These are phyloP conservation scores for Phaeosphaeria sp. DNA, from an alignment of 2,329 filamentous ascomycete genomes.

Conservation along the genomic window DNA sequence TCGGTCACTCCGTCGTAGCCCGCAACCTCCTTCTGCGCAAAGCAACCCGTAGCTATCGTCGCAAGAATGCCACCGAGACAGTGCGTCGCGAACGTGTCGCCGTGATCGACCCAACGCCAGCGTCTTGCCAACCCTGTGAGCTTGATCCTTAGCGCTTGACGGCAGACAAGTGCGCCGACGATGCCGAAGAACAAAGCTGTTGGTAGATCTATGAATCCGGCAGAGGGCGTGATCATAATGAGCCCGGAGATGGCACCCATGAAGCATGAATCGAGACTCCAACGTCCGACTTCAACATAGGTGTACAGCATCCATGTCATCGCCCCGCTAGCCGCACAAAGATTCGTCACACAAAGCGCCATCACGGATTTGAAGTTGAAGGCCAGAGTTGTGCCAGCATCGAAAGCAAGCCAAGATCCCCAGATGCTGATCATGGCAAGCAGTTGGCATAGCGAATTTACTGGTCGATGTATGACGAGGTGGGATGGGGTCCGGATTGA, in stretches of 20 bases:
- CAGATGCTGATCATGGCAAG: conserved; percentile 59
- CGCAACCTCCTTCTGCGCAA: conserved; percentile 59
- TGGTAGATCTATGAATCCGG: conserved; percentile 58
- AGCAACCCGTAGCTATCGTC: conserved; percentile 59
- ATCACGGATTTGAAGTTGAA: conserved; percentile 60
- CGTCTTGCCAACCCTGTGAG: conserved; percentile 56
- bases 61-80: conserved; percentile 60
- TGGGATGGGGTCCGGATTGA: conserved; percentile 54
- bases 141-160: conserved; percentile 61
- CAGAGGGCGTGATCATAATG: conserved; percentile 60
- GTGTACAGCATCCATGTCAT: conserved; percentile 57
- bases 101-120: conserved; percentile 61
- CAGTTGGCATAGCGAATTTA: conserved; percentile 57
- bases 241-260: conserved; percentile 61
- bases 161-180: conserved; percentile 54
- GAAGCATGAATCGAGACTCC: conserved; percentile 59
- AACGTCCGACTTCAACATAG: conserved; percentile 52
- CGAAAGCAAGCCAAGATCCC: conserved; percentile 60
- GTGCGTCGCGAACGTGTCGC: conserved; percentile 63
- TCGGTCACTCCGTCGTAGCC: conserved; percentile 60
- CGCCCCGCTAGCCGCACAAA: conserved; percentile 56
- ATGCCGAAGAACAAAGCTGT: conserved; percentile 59
- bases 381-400: conserved; percentile 57
- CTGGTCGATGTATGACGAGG: conserved; percentile 55
- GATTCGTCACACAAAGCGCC: conserved; percentile 58